phyloP scores from a whole-genome alignment of 1,284 basidiomycete species.

The Ustilago hordei region DNA sequence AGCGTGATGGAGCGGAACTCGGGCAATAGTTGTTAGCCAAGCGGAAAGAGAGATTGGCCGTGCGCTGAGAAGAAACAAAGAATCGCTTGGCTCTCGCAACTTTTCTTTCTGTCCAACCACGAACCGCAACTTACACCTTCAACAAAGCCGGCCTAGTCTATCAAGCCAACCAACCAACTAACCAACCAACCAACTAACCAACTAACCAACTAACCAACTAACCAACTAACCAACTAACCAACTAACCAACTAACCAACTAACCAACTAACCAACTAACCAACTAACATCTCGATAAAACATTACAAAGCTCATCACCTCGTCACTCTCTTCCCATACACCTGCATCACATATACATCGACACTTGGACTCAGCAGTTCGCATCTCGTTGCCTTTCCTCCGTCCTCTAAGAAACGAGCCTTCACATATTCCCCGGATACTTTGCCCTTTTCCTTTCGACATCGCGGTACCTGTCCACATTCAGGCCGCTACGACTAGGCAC shows the following conservation, averaged over 20 bases:
- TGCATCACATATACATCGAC: background rate
- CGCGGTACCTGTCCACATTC: slow-evolving; percentile 5
- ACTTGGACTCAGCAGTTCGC: background rate
- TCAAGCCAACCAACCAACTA: slow-evolving; percentile 9
- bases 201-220: background rate
- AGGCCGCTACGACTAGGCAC: slow-evolving; percentile 7
- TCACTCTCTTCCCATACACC: background rate
- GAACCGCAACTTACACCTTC: background rate
- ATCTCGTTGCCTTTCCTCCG: background rate
- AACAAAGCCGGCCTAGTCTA: background rate
- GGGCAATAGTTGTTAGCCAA: slow-evolving; percentile 14
- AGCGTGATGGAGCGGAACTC: slow-evolving; percentile 8
- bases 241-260: too few relatives aligned
- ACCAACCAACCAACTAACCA: slow-evolving; percentile 9
- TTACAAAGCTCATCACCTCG: slow-evolving; percentile 1
- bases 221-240: too few relatives aligned
- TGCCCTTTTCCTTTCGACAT: background rate
- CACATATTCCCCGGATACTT: too few relatives aligned
- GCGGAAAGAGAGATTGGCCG: background rate
- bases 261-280: slow-evolving; percentile 1
- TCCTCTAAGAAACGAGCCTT: too few relatives aligned
- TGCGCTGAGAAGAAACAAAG: slow-evolving; percentile 14
- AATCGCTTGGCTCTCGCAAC: slow-evolving; percentile 6
- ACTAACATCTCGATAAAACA: background rate
- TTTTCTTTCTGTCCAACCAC: slow-evolving; percentile 3